These are phyloP conservation scores for Monosporozyma aquatica DNA, from an alignment of 805 yeast genomes.

Conservation along the genomic window DNA sequence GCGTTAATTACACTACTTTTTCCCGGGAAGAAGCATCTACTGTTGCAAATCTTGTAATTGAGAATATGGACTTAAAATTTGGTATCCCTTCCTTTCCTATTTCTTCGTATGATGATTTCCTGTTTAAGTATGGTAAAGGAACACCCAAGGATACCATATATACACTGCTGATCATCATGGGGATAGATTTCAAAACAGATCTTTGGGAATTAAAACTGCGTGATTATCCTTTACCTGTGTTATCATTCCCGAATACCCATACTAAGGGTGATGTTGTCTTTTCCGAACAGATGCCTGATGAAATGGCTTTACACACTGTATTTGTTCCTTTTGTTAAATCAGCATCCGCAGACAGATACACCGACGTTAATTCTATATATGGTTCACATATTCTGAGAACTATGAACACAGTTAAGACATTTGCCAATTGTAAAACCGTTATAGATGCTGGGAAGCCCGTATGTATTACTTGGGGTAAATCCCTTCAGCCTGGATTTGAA, in stretches of 20 bases:
- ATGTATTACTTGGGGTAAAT: conserved; percentile 53
- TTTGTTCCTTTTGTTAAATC: conserved; percentile 54
- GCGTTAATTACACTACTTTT: conserved; percentile 13
- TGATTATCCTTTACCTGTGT: conserved; percentile 51
- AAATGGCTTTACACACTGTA: conserved; percentile 38
- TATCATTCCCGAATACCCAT: conserved; percentile 37
- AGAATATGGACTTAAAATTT: conserved; percentile 19
- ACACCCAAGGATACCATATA: conserved; percentile 46
- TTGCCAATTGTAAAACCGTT: conserved; percentile 39
- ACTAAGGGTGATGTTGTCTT: conserved; percentile 44
- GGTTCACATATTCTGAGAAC: conserved; percentile 53
- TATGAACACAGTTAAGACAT: conserved; percentile 51
- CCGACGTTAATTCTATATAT: conserved; percentile 40
- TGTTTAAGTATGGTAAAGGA: conserved; percentile 37
- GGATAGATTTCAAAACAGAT: conserved; percentile 37
- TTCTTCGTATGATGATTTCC: conserved; percentile 27
- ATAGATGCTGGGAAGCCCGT: conserved; percentile 42
- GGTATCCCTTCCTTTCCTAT: conserved; percentile 28
- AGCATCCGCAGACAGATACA: conserved; percentile 27
- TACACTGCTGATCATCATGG: conserved; percentile 47
- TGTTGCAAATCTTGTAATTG: conserved; percentile 20
- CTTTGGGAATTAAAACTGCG: conserved; percentile 38
- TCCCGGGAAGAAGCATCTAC: conserved; percentile 21
- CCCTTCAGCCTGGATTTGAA: conserved; percentile 51
- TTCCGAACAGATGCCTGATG: conserved; percentile 44